Base-by-base conservation (phyloP, 1,284 basidiomycete species). In the Stereum hirsutum region DNA sequence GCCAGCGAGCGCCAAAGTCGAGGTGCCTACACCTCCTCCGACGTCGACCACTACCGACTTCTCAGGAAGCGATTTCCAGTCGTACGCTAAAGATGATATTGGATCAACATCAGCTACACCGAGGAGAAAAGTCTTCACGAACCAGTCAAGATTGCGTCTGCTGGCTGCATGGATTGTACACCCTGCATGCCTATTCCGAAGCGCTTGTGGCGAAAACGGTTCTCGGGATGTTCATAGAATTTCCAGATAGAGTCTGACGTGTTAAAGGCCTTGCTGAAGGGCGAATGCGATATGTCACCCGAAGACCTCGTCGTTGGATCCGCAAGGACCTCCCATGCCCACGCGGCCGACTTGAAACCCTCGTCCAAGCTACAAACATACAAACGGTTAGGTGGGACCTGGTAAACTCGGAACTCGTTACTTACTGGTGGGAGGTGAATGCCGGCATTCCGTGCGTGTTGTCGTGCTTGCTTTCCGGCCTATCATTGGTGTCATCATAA, bases 21-120 rank as follows among this genome's bases (percentile, higher is more conserved):
- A 50, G 14, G 53, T 55, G 5, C 69, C 69, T 17, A 65, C 53
- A 0, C 69, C 67, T 3, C 66, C 65, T 24, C 67, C 68, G 12
- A 70, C 65, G 42, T 70, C 69, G 12, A 72, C 68, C 7, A 72
- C 52, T 5, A 60, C 24, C 2, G 63, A 52, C 7, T 48, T 58
- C 6, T 44, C 8, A 0, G 57, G 47, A 4, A 70, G 52, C 1
- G 50, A 39, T 1, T 46, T 46, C 67, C 67, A 70, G 20, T 63
- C 54, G 44, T 60, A 63, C 0, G 55, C 67, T 66, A 36, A 6
- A 30, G 14, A 32, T 33, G n/a, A 41, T 14, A 26, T 5, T 5
- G 2, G 33, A 17, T 14, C 4, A 27, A 5, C 37, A n/a, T 8
- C 11, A 17, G 15, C 24, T 5, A 5, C 3, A 3, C 7, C 4